These are phyloP conservation scores for Micromonas commoda DNA, from an alignment of 139 green algal genomes.

Conservation along the genomic window DNA sequence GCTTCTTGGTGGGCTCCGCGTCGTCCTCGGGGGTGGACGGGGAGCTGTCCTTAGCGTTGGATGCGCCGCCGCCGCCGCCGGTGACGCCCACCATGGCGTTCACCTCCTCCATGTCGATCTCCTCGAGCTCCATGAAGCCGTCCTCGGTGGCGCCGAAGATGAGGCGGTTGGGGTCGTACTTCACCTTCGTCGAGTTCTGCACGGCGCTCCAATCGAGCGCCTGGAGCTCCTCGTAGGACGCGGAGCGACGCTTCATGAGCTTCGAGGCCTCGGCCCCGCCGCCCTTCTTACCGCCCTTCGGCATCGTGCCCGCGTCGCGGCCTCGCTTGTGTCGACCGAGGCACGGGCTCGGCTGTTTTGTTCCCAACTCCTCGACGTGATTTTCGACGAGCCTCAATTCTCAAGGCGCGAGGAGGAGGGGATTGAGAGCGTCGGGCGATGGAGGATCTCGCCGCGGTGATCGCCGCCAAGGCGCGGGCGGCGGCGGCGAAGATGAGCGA, in stretches of 20 bases:
- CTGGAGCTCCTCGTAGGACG: too few species aligned
- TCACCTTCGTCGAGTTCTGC: background rate
- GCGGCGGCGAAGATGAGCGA: background rate
- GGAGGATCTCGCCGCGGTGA: background rate
- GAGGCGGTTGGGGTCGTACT: background rate
- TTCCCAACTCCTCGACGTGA: too few species aligned
- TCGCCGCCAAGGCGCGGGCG: background rate
- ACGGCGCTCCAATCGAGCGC: background rate
- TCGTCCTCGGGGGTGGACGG: background rate
- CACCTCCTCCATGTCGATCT: background rate
- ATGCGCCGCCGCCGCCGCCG: background rate
- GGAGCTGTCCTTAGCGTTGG: background rate
- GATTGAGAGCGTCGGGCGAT: background rate
- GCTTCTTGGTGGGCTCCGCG: background rate
- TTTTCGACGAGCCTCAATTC: too few species aligned
- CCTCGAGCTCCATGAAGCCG: constrained; percentile 17
- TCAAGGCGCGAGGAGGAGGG: background rate
- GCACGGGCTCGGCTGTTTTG: too few species aligned
- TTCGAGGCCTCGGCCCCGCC: too few species aligned
- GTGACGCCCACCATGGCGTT: background rate
- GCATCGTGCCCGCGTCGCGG: too few species aligned
- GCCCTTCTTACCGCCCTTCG: too few species aligned
- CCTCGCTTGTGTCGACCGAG: too few species aligned
- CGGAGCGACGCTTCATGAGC: too few species aligned
- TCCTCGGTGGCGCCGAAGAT: constrained; percentile 7